A percentile compares a stretch with the other conserved stretches of the same genome.
Conservation (phyloP, 75 land plant species). For the Chamaecyparis obtusa region DNA sequence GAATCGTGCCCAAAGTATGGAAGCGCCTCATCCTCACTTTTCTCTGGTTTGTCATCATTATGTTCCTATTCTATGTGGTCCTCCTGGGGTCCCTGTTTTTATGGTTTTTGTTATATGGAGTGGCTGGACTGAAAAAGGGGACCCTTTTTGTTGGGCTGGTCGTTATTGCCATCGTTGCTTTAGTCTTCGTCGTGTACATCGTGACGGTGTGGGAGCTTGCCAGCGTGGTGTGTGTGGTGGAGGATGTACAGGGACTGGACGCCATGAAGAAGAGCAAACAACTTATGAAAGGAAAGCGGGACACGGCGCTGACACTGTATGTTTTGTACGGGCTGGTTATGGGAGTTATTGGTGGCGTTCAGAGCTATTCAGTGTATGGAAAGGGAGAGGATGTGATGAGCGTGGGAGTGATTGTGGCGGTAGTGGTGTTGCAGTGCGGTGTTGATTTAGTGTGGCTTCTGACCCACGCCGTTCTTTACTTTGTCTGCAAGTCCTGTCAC, state of each 20-base stretch:
- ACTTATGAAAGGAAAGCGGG: constrained; percentile 67
- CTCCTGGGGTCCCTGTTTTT: constrained; percentile 15
- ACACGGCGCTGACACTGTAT: constrained; percentile 17
- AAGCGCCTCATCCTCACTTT: constrained; percentile 64
- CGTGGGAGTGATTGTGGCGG: neutral
- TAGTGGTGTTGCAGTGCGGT: constrained; percentile 15
- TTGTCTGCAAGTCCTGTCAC: constrained; percentile 79
- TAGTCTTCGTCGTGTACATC: constrained; percentile 40
- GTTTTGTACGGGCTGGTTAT: constrained; percentile 21
- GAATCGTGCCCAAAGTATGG: constrained; percentile 80
- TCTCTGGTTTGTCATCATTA: constrained; percentile 42
- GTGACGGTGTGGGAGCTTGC: constrained; percentile 71
- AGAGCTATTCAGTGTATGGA: constrained; percentile 14
- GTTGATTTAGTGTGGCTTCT: constrained; percentile 48
- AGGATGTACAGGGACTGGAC: constrained; percentile 53
- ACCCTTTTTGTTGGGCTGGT: neutral
- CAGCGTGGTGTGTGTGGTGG: constrained; percentile 76
- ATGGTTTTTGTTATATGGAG: constrained; percentile 10
- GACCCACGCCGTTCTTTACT: constrained; percentile 70
- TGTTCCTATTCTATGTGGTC: constrained; percentile 22
- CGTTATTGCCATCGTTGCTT: constrained; percentile 21
- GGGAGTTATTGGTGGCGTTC: neutral
- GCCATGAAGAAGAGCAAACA: constrained; percentile 61
- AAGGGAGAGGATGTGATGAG: neutral
- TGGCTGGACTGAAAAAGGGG: neutral